These are phyloP conservation scores for Blastocladiella britannica DNA, from an alignment of 192 early-diverging fungal species.

Conservation along the genomic window DNA sequence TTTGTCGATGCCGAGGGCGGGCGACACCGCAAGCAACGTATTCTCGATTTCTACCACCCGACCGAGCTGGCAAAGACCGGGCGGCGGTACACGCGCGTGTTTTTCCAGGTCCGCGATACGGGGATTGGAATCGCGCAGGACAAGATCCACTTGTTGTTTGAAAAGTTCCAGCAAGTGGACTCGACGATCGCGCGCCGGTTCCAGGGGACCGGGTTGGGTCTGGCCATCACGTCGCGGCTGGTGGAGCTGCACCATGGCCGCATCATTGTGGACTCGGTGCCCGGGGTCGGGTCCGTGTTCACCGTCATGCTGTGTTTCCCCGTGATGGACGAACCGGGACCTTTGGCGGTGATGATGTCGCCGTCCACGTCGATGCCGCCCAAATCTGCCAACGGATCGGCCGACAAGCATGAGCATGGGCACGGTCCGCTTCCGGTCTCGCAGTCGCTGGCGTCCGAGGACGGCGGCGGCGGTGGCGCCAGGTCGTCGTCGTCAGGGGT, in stretches of 20 bases:
- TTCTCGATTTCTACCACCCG: conserved; percentile 4
- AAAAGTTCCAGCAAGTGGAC: conserved; percentile 66
- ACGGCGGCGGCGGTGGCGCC: neutral
- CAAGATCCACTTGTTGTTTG: conserved; percentile 53
- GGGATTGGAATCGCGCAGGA: conserved; percentile 70
- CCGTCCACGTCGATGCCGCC: conserved; percentile 27
- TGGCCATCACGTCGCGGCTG: conserved; percentile 62
- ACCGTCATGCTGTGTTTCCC: conserved; percentile 45
- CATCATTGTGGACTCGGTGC: conserved; percentile 55
- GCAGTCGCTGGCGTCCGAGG: neutral
- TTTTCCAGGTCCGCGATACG: conserved; percentile 52
- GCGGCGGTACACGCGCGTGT: conserved; percentile 6
- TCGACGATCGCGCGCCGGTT: conserved; percentile 63
- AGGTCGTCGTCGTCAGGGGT: neutral
- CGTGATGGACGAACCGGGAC: conserved; percentile 12
- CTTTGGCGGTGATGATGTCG: too few species aligned
- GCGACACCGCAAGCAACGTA: conserved; percentile 3
- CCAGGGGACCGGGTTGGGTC: conserved; percentile 66
- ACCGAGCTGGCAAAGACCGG: neutral
- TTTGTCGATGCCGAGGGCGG: neutral
- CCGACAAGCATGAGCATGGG: conserved; percentile 12
- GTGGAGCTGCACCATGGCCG: conserved; percentile 55
- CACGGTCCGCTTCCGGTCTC: neutral
- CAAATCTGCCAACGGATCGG: conserved; percentile 18
- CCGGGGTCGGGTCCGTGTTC: conserved; percentile 52